Evolutionary conservation across 352 stramenopile genomes (phyloP).

Genomic region (Phytopythium ostracodes): DNA sequence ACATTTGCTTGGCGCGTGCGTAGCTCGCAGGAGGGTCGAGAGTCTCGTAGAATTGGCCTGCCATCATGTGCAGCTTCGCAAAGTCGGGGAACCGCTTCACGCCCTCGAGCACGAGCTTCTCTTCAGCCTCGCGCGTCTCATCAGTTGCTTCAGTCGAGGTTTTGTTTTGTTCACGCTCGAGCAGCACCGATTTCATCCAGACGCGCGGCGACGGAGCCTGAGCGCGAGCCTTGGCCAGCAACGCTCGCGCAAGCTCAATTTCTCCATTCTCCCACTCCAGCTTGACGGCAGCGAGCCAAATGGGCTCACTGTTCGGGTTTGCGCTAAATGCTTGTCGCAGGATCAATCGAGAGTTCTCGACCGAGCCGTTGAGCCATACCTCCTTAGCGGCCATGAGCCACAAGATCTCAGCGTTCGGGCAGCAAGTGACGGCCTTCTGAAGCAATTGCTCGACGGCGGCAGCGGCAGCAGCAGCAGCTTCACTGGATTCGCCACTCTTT

Average conservation of each 20-base stretch:
- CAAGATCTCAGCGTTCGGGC: slow-evolving; percentile 94
- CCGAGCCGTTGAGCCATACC: slow-evolving; percentile 93
- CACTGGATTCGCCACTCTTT: neutral
- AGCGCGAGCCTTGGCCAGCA: slow-evolving; percentile 74
- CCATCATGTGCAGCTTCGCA: slow-evolving; percentile 98
- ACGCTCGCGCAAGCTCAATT: slow-evolving; percentile 86
- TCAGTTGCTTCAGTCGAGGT: slow-evolving; percentile 8
- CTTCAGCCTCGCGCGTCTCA: slow-evolving; percentile 53
- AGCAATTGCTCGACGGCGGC: slow-evolving; percentile 88
- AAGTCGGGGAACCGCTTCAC: slow-evolving; percentile 90
- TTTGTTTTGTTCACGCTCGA: slow-evolving; percentile 88
- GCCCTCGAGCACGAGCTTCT: slow-evolving; percentile 89
- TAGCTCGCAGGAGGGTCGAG: slow-evolving; percentile 38
- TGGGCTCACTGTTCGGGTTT: slow-evolving; percentile 95
- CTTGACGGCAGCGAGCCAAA: slow-evolving; percentile 97
- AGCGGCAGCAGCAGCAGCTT: slow-evolving; percentile 15
- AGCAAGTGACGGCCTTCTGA: slow-evolving; percentile 90
- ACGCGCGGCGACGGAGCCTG: slow-evolving; percentile 90
- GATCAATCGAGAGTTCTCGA: slow-evolving; percentile 92
- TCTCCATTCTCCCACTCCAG: slow-evolving; percentile 99
- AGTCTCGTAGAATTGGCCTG: slow-evolving; percentile 90
- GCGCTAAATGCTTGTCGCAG: slow-evolving; percentile 95
- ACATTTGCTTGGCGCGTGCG: slow-evolving; percentile 88
- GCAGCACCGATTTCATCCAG: slow-evolving; percentile 98
- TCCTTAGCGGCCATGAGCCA: slow-evolving; percentile 98